phyloP scores from a whole-genome alignment of 2,329 filamentous ascomycete species.

The Teratosphaeria nubilosa region DNA sequence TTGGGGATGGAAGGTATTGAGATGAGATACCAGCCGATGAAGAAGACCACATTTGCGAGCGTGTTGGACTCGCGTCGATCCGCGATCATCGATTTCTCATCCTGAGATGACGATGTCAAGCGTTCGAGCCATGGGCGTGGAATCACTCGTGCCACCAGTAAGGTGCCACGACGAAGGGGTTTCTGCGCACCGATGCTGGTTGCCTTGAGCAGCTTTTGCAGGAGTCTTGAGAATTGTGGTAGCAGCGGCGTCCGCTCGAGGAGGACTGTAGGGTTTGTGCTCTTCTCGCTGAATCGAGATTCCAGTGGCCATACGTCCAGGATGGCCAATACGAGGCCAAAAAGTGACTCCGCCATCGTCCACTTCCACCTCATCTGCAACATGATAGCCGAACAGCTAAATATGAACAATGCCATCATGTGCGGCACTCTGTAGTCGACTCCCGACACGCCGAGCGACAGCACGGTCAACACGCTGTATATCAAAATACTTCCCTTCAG shows the following conservation, averaged over 20 bases:
- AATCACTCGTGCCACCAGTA: not conserved
- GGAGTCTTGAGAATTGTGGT: not conserved
- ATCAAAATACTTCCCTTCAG: constrained; percentile 52
- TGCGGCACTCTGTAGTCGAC: not conserved
- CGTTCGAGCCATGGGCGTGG: not conserved
- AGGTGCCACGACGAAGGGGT: not conserved
- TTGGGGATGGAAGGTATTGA: constrained; percentile 39
- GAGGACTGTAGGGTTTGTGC: not conserved
- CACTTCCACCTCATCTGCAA: not conserved
- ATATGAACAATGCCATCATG: not conserved
- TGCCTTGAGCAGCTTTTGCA: not conserved
- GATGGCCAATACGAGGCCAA: not conserved
- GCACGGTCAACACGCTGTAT: constrained; percentile 37
- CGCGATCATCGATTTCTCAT: not conserved
- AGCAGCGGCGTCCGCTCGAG: not conserved
- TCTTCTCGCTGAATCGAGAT: not conserved
- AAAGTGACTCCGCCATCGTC: not conserved
- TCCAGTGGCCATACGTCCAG: not conserved
- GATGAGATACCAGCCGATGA: constrained; percentile 30
- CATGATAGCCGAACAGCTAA: not conserved
- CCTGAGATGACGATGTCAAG: not conserved
- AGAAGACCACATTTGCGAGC: constrained; percentile 34
- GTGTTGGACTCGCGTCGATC: constrained; percentile 33
- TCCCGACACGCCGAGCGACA: constrained; percentile 37
- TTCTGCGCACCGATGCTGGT: not conserved